phyloP scores from a whole-genome alignment of 1,284 basidiomycete genomes.

The Singerocomus inundabilis region DNA sequence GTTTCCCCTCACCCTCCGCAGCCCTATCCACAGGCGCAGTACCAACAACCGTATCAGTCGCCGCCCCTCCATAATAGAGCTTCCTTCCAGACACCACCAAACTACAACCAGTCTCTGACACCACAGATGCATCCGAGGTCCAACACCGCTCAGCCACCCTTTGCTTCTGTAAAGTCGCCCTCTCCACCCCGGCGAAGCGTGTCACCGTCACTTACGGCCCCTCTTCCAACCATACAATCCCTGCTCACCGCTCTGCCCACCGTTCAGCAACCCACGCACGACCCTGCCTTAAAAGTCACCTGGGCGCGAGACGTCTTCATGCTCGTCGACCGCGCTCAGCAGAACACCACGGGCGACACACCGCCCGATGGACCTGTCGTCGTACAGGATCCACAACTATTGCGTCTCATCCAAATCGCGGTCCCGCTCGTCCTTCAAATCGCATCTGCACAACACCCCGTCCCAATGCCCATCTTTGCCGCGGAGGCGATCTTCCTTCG shows the following conservation, averaged over 20 bases:
- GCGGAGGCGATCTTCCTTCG: constrained; percentile 77
- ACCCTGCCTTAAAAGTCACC: constrained; percentile 58
- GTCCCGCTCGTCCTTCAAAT: constrained; percentile 61
- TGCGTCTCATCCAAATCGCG: constrained; percentile 63
- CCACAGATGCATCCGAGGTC: constrained; percentile 22
- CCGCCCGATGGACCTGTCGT: constrained; percentile 48
- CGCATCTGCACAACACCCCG: constrained; percentile 36
- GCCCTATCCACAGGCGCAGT: constrained; percentile 9
- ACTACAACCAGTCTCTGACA: constrained; percentile 18
- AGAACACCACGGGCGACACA: constrained; percentile 41
- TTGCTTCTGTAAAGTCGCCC: constrained; percentile 27
- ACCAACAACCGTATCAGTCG: constrained; percentile 22
- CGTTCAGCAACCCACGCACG: constrained; percentile 51
- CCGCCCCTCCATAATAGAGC: constrained; percentile 25
- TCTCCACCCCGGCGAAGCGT: constrained; percentile 29
- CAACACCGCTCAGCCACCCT: constrained; percentile 22
- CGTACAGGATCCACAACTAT: constrained; percentile 63
- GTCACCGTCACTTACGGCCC: constrained; percentile 57
- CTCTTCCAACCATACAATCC: constrained; percentile 58
- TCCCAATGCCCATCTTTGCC: constrained; percentile 46
- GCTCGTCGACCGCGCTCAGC: constrained; percentile 66
- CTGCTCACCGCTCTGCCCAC: constrained; percentile 47
- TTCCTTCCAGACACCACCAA: constrained; percentile 13
- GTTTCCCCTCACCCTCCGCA: constrained; percentile 25
- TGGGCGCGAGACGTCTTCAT: constrained; percentile 83